These are phyloP conservation scores for Entoloma clypeatum DNA, from an alignment of 1,284 basidiomycete genomes.

Conservation along the genomic window DNA sequence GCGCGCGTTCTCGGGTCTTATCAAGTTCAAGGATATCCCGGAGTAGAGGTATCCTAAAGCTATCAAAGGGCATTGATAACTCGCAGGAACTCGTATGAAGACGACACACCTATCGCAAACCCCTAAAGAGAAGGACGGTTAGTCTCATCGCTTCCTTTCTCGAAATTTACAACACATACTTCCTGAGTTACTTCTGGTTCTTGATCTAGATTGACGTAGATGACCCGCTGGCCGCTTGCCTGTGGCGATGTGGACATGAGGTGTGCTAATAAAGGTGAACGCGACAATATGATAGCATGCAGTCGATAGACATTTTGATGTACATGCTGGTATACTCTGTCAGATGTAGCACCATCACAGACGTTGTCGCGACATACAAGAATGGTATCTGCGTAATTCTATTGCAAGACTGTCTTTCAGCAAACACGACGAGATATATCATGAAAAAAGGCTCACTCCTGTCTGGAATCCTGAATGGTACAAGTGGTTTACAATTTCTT, in stretches of 20 bases:
- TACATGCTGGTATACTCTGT: constrained; percentile 52
- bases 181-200: constrained; percentile 80
- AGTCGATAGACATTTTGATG: constrained; percentile 70
- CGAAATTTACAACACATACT: constrained; percentile 45
- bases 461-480: constrained; percentile 76
- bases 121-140: constrained; percentile 44
- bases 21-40: constrained; percentile 58
- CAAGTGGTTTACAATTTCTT: constrained; percentile 70
- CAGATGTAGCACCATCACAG: constrained; percentile 13
- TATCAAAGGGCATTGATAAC: constrained; percentile 24
- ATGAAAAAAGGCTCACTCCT: constrained; percentile 53
- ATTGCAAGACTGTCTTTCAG: constrained; percentile 17
- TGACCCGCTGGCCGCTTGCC: constrained; percentile 53
- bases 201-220: constrained; percentile 73
- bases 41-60: constrained; percentile 81
- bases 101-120: constrained; percentile 59
- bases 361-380: constrained; percentile 47
- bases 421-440: constrained; percentile 5
- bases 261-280: constrained; percentile 81
- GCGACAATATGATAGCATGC: constrained; percentile 79
- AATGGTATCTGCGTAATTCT: constrained; percentile 80
- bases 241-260: constrained; percentile 75
- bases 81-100: constrained; percentile 10
- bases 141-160: constrained; percentile 11
- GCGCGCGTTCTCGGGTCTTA: constrained; percentile 75